phyloP scores from a whole-genome alignment of 345 rosid species.

The Populus alba region DNA sequence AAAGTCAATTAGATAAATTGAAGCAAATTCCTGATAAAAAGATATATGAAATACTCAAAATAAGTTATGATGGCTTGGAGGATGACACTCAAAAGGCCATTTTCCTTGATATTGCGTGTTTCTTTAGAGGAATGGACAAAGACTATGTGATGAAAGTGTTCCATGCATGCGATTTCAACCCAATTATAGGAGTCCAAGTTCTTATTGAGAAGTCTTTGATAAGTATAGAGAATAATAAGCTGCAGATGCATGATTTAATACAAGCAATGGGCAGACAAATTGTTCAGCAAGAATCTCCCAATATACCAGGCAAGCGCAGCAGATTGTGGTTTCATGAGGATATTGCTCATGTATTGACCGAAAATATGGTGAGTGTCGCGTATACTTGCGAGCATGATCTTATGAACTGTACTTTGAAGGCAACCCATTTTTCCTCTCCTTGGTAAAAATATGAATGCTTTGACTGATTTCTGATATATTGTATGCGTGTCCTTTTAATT shows the following conservation, averaged over 20 bases:
- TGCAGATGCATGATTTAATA: slow-evolving; percentile 19
- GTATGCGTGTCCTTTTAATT: not conserved
- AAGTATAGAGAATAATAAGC: slow-evolving; percentile 3
- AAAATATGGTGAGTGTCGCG: slow-evolving; percentile 4
- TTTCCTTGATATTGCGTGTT: slow-evolving; percentile 25
- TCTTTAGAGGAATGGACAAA: slow-evolving; percentile 21
- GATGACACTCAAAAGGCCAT: slow-evolving; percentile 5
- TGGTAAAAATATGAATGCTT: too few species aligned
- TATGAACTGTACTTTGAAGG: not conserved
- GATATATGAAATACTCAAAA: slow-evolving; percentile 6
- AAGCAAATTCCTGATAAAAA: slow-evolving; percentile 1
- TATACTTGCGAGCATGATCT: too few species aligned
- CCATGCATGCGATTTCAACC: slow-evolving; percentile 10
- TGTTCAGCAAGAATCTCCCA: slow-evolving; percentile 11
- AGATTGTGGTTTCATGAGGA: slow-evolving; percentile 26
- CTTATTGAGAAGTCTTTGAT: slow-evolving; percentile 26
- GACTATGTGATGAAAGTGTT: slow-evolving; percentile 4
- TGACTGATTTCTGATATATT: too few species aligned
- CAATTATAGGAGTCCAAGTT: slow-evolving; percentile 10
- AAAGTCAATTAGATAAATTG: slow-evolving; percentile 8
- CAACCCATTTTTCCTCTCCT: too few species aligned
- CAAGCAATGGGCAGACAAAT: slow-evolving; percentile 15
- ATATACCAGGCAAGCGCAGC: slow-evolving; percentile 9
- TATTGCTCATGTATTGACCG: slow-evolving; percentile 5
- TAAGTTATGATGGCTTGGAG: slow-evolving; percentile 21